These are phyloP conservation scores for Xenoacremonium recifei DNA, from an alignment of 2,329 filamentous ascomycete species.

Conservation along the genomic window DNA sequence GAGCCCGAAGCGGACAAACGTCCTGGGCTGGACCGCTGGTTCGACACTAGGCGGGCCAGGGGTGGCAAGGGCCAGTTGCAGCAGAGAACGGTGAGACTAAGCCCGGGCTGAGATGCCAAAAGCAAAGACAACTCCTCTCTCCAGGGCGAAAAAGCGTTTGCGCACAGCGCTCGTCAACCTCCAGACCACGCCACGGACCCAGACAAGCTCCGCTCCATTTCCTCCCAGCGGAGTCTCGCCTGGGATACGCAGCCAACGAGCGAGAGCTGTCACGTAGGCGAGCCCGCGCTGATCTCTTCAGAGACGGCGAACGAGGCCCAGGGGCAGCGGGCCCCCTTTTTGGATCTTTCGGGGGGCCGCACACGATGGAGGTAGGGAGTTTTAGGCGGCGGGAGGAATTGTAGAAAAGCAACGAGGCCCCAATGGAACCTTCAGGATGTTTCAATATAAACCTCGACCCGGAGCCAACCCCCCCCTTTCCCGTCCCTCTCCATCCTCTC, in stretches of 20 bases:
- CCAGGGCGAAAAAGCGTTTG: neutral
- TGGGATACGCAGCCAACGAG: conserved; percentile 1
- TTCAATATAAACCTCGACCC: conserved; percentile 1
- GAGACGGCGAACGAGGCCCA: conserved; percentile 11
- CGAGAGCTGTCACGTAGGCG: conserved; percentile 1
- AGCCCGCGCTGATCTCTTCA: conserved; percentile 6
- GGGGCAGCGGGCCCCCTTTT: conserved; percentile 4
- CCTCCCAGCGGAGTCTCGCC: conserved; percentile 2
- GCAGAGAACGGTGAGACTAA: neutral
- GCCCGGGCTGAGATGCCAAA: neutral
- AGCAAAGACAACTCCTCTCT: neutral
- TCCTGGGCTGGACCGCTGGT: too few species aligned
- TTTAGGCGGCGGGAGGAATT: conserved; percentile 3
- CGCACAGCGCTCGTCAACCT: neutral
- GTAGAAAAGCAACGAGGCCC: conserved; percentile 15
- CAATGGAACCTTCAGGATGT: conserved; percentile 6
- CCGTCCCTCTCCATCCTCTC: too few species aligned
- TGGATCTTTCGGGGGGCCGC: too few species aligned
- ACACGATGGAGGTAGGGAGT: neutral
- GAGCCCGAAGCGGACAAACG: too few species aligned
- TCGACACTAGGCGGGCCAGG: too few species aligned
- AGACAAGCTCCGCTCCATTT: neutral
- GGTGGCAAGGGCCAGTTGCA: neutral
- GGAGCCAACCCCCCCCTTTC: too few species aligned
- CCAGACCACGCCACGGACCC: neutral